A percentile compares a stretch with the other conserved stretches of the same genome.
phyloP scores from a whole-genome alignment of 768 basidiomycete species.

The Mycena sanguinolenta region DNA sequence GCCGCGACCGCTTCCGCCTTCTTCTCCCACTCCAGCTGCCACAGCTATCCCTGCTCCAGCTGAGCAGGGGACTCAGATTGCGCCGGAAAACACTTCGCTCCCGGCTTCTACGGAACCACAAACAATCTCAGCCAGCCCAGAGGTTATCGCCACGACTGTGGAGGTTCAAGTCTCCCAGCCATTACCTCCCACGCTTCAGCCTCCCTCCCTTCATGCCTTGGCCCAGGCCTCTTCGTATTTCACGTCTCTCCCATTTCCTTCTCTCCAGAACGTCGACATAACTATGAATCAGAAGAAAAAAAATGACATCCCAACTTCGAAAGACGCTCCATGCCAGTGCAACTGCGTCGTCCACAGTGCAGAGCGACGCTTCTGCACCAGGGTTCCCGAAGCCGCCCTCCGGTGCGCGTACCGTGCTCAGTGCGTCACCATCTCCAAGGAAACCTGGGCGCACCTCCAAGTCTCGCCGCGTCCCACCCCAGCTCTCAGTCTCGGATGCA shows the following conservation, averaged over 20 bases:
- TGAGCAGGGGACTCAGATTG: conserved; percentile 33
- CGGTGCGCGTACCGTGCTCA: conserved; percentile 32
- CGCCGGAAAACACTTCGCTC: not conserved
- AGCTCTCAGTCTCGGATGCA: conserved; percentile 69
- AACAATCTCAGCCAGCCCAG: not conserved
- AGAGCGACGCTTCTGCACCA: not conserved
- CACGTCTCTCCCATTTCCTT: conserved; percentile 43
- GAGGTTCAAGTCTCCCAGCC: not conserved
- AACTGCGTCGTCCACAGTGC: conserved; percentile 22
- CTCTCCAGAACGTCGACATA: conserved; percentile 36
- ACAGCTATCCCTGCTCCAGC: conserved; percentile 36
- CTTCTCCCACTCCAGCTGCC: not conserved
- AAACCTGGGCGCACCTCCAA: conserved; percentile 40
- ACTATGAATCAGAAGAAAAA: conserved; percentile 44
- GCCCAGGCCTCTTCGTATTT: conserved; percentile 42
- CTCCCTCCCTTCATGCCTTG: conserved; percentile 25
- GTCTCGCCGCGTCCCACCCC: conserved; percentile 39
- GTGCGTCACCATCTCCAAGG: conserved; percentile 23
- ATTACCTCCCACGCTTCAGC: not conserved
- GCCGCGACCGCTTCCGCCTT: not conserved
- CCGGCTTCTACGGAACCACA: not conserved
- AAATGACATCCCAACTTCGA: conserved; percentile 36
- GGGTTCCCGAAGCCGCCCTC: conserved; percentile 19
- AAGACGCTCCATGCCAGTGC: conserved; percentile 33
- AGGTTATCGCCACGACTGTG: not conserved